Evolutionary conservation across 139 green algal species (phyloP), one percentile per base, ranked within the genome.

Genomic region (Chlorella sp.): DNA sequence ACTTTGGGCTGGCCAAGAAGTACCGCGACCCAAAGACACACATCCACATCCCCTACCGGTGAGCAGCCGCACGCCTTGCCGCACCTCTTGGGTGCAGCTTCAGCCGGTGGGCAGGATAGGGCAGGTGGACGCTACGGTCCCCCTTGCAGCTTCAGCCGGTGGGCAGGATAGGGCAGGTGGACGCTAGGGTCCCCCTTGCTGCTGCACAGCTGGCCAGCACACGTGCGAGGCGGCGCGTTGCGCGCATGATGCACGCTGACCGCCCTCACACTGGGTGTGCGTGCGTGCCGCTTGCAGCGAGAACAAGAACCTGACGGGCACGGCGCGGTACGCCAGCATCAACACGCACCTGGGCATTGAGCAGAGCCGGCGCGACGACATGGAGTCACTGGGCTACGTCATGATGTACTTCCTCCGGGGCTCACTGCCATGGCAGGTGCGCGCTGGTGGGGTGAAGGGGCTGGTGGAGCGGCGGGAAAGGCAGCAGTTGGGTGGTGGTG

Each of bases 291-390:
- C n/a, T n/a, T 66, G 26, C 60, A 66, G 91, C 67, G 93, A 98
- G 88, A 97, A 98, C 86, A 98, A 98, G 62, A 82, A 77, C 82
- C 84, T 98, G 55, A 98, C 95, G 27, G 95, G 95, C 50, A 99
- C 95, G 24, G 95, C 95, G 32, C 91, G 95, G 36, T 99, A 99
- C 76, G 95, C 95, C 36, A 93, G 82, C 76, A 97, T 99, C 87
- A 99, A 99, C 88, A 99, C 95, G n/a, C 95, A 99, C 84, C 84
- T 99, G 74, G 95, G 95, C 50, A 97, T 98, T 70, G 95, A 98
- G 90, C 95, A 99, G 89, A 92, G 83, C 60, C 77, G 93, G 2
- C 79, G 93, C 10, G 94, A 98, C 76, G 94, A 98, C 80, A 86
- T 98, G 74, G 94, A 98, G 87, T 97, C 89, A 1, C 78, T 97